Base-by-base conservation (phyloP, 495 filamentous ascomycete species). In the Tetracladium marchalianum region DNA sequence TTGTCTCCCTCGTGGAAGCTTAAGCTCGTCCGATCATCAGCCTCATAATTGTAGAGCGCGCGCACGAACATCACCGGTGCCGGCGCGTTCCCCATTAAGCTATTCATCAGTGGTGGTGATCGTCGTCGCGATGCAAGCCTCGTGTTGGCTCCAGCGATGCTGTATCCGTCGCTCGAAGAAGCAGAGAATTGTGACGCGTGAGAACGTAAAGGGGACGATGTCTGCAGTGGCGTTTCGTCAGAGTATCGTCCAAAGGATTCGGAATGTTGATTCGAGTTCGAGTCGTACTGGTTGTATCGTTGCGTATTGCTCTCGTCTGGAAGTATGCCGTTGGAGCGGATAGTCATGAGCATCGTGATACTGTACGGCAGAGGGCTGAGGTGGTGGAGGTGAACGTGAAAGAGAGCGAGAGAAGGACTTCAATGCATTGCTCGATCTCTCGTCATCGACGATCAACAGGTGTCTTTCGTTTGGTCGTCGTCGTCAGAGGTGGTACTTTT, bases 1-100 rank as follows among this genome's bases (percentile, higher is more conserved):
- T 95, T 80, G 60, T 97, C 92, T 50, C 93, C 93, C 56, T 90
- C 82, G 49, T 80, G 85, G 62, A 98, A 97, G 67, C 90, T 96
- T 56, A 98, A 69, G 66, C 90, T 96, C 34, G 92, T 96, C 53
- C 85, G 80, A 67, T 98, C 92, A 64, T 97, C 90, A 49, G 93
- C 87, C 59, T 93, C 84, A 65, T 97, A 98, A 66, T 96, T 87
- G 70, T 97, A 98, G 47, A 96, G 77, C 13, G 92, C 92, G 53
- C 90, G 85, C 58, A 98, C 93, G 60, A 89, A 96, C 66, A 95
- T 80, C 52, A 81, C 80, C 52, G 87, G 78, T 16, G 79, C 75
- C 33, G 85, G 81, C 53, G 85, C 76, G 56, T 76, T 77, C 48
- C 81, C 80, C 47, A 77, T 71, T 56, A 84, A 77, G 49, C 81